Base-by-base conservation (phyloP, 2,329 filamentous ascomycete genomes). In the Cladosporium cucumerinum region DNA sequence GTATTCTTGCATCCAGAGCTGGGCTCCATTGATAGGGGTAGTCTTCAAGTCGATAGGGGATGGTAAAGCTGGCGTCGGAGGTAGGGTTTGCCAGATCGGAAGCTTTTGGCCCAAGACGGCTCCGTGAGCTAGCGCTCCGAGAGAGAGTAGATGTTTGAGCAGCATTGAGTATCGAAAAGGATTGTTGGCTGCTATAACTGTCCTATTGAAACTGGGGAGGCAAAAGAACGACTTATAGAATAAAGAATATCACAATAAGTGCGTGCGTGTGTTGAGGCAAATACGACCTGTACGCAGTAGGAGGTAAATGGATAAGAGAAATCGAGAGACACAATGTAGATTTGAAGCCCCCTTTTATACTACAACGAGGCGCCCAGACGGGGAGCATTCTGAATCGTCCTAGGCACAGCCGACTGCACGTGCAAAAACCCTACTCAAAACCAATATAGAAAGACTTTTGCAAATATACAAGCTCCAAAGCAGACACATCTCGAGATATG, bases 1-100 rank as follows among this genome's bases (percentile, higher is more conserved):
- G 72, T 80, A 80, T 68, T 78, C 75, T 66, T 79, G 78, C 69
- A 73, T 75, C 79, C 79, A 81, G 23, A 81, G 75, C 8, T 78
- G 69, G 11, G 75, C 78, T 48, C 76, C 75, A 65, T 80, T 78
- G 68, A 79, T 72, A 7, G 69, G 57, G 12, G 69, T 72, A 5
- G 69, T 69, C 21, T 75, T 77, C 49, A 75, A 73, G 67, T 78
- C 79, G 69, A 79, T 72, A 11, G 69, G 62, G 21, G 71, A 73
- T 18, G 78, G 78, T 2, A 81, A 72, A 0, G 70, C 66, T 28
- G 79, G 79, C 0, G 79, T 81, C 0, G 74, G 39, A 1, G 79
- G 79, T 1, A 81, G 76, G 3, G 74, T 77, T 18, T 67, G 57
- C 66, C 66, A 67, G 14, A 51, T 10, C 26, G 48, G 48, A 26